phyloP scores from a whole-genome alignment of 306 rosid species.

The Dryas alaskensis region DNA sequence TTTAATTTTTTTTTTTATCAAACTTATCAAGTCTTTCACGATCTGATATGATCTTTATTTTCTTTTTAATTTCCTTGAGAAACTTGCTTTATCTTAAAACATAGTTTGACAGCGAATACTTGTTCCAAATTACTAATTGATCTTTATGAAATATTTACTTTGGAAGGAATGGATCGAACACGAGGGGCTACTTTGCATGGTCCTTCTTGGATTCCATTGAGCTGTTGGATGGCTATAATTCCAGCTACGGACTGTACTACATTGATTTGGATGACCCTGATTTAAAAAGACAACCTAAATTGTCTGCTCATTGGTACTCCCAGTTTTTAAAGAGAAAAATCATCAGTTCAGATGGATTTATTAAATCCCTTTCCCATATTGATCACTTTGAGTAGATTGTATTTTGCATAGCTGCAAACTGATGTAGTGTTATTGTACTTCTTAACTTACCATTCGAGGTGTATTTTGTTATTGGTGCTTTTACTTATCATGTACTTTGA shows the following conservation, averaged over 20 bases:
- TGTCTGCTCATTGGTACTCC: conserved; percentile 62
- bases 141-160: not conserved
- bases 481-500: too few relatives aligned
- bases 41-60: not conserved
- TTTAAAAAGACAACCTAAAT: conserved; percentile 52
- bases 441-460: too few relatives aligned
- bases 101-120: too few relatives aligned
- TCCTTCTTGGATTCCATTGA: conserved; percentile 57
- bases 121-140: too few relatives aligned
- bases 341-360: conserved; percentile 3
- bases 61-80: not conserved
- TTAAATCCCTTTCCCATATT: conserved; percentile 15
- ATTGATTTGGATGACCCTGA: conserved; percentile 46
- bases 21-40: not conserved
- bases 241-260: conserved; percentile 47
- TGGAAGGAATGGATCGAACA: conserved; percentile 53
- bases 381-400: not conserved
- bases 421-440: too few relatives aligned
- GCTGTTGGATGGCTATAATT: conserved; percentile 39
- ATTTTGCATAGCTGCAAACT: not conserved
- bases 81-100: too few relatives aligned
- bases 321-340: conserved; percentile 37
- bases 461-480: too few relatives aligned
- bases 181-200: conserved; percentile 69
- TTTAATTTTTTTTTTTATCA: too few relatives aligned